These are phyloP conservation scores for Rhodofomes roseus DNA, from an alignment of 1,284 basidiomycete genomes.

Conservation along the genomic window DNA sequence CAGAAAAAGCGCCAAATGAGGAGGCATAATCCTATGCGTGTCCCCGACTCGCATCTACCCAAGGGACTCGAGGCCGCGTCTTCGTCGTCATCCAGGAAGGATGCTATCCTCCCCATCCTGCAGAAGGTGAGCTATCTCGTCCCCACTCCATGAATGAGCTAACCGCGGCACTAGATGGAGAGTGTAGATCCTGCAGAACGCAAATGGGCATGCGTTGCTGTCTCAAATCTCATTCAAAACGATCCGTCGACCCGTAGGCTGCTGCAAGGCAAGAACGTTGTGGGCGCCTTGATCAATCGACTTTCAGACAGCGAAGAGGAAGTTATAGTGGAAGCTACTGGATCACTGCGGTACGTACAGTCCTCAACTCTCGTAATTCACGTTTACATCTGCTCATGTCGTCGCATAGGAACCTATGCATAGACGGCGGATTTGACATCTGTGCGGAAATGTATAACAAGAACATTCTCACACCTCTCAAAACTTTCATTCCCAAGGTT, in stretches of 20 bases:
- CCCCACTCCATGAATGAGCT: neutral
- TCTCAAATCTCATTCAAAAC: conserved; percentile 86
- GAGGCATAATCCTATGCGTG: conserved; percentile 87
- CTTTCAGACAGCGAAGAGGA: conserved; percentile 84
- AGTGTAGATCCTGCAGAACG: conserved; percentile 74
- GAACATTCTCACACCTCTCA: conserved; percentile 76
- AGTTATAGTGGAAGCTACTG: conserved; percentile 82
- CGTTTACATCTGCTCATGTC: neutral
- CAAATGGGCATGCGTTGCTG: conserved; percentile 91
- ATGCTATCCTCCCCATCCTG: conserved; percentile 80
- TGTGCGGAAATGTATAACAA: conserved; percentile 98
- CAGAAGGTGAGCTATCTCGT: conserved; percentile 59
- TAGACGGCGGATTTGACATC: conserved; percentile 91
- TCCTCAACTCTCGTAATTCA: neutral
- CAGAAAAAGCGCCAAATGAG: conserved; percentile 80
- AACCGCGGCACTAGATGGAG: conserved; percentile 50
- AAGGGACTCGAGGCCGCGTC: conserved; percentile 71
- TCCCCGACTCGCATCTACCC: conserved; percentile 86
- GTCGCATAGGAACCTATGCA: conserved; percentile 75
- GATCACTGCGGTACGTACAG: conserved; percentile 66
- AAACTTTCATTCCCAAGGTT: conserved; percentile 74
- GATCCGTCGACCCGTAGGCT: conserved; percentile 85
- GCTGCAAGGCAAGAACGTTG: conserved; percentile 87
- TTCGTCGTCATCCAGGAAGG: conserved; percentile 67
- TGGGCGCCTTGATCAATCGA: conserved; percentile 80